Conservation (phyloP, 1,139 yeast species). For the Saccharomyces pastorianus region DNA sequence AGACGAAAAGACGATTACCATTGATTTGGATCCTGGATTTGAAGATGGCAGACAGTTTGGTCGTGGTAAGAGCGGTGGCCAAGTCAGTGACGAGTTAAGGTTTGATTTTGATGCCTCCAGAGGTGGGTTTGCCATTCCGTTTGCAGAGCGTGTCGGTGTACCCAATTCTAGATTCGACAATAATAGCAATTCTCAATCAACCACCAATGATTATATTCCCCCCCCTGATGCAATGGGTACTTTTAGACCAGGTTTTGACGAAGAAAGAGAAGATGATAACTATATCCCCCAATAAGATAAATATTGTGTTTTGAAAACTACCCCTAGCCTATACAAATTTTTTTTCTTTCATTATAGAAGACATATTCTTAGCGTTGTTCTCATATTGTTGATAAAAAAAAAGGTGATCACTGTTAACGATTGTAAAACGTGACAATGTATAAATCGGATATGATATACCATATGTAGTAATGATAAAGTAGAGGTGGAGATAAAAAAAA, state of each 20-base stretch:
- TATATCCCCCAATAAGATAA: slow-evolving; percentile 14
- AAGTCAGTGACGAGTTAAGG: slow-evolving; percentile 52
- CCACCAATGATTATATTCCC: slow-evolving; percentile 8
- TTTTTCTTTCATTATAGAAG: no score
- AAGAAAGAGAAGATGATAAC: slow-evolving; percentile 16
- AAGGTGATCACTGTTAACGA: not conserved
- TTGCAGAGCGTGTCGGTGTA: slow-evolving; percentile 27
- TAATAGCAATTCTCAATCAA: not conserved
- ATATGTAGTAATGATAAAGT: not conserved
- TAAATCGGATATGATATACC: not conserved
- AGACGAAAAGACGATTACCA: slow-evolving; percentile 70
- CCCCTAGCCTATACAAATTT: no score
- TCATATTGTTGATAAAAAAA: not conserved
- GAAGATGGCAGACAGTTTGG: slow-evolving; percentile 92
- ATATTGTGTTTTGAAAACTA: no score
- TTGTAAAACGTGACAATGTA: not conserved
- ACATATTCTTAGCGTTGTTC: no score
- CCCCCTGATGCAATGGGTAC: slow-evolving; percentile 14
- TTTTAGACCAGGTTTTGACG: slow-evolving; percentile 4
- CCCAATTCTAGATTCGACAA: not conserved
- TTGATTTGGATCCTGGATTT: slow-evolving; percentile 92
- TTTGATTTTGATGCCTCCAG: slow-evolving; percentile 51
- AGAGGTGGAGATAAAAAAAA: not conserved
- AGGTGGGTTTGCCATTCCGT: slow-evolving; percentile 40
- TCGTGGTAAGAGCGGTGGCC: slow-evolving; percentile 87